Conservation (phyloP, 495 filamentous ascomycete species). For the Glutinoglossum americanum region DNA sequence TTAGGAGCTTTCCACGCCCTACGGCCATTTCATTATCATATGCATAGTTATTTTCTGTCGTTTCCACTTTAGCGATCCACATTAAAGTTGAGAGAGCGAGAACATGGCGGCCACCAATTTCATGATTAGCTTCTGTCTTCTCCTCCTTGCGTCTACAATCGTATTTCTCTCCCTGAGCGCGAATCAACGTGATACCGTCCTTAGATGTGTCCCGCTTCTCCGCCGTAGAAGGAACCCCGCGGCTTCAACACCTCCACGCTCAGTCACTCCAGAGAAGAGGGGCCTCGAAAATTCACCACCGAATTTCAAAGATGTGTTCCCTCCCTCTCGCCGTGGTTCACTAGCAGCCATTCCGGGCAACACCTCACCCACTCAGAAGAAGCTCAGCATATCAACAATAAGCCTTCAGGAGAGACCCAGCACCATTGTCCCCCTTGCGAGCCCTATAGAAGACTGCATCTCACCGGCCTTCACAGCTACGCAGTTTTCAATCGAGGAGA, state of each 20-base stretch:
- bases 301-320: conserved; percentile 2
- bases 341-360: neutral
- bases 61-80: neutral
- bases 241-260: conserved; percentile 1
- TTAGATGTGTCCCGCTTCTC: neutral
- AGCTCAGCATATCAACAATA: neutral
- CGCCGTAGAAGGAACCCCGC: neutral
- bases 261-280: conserved; percentile 1
- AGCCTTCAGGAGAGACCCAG: neutral
- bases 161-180: neutral
- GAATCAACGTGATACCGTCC: neutral
- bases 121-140: neutral
- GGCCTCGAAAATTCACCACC: neutral
- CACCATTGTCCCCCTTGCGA: neutral
- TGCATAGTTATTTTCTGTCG: neutral
- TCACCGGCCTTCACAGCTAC: conserved; percentile 29
- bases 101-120: neutral
- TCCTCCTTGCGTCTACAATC: neutral
- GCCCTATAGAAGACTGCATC: neutral
- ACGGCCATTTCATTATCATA: neutral
- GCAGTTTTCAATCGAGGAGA: conserved; percentile 43
- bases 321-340: conserved; percentile 2
- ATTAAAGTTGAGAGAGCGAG: no score
- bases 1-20: neutral
- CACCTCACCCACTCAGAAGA: neutral